These are phyloP conservation scores for Barnettozyma sucrosica DNA, from an alignment of 805 yeast genomes.

Conservation along the genomic window DNA sequence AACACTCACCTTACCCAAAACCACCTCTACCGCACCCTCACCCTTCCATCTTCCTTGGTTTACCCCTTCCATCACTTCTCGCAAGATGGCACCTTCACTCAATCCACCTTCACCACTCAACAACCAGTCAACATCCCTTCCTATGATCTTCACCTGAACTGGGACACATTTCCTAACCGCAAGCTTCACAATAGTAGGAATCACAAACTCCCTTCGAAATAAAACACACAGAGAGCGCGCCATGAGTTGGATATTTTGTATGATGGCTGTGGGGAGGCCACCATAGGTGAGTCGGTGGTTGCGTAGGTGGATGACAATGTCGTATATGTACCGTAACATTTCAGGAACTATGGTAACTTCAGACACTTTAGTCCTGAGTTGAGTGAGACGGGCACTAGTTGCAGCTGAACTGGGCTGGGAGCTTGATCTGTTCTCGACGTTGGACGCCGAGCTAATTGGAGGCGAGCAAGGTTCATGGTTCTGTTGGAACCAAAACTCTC, in stretches of 20 bases:
- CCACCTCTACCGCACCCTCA: constrained; percentile 46
- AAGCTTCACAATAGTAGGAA: constrained; percentile 47
- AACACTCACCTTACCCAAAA: constrained; percentile 43
- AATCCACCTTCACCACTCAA: constrained; percentile 15
- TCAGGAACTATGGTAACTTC: constrained; percentile 37
- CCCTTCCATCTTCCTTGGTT: constrained; percentile 36
- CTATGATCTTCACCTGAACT: constrained; percentile 33
- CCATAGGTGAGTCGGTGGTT: constrained; percentile 47
- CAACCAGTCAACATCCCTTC: background rate
- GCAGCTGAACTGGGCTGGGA: background rate
- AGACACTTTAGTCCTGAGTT: constrained; percentile 4
- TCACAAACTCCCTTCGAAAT: constrained; percentile 36
- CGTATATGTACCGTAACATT: constrained; percentile 48
- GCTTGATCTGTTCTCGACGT: background rate
- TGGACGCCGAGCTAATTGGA: constrained; percentile 5
- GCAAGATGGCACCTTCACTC: constrained; percentile 27
- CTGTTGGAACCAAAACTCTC: constrained; percentile 30
- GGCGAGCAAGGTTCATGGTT: constrained; percentile 14
- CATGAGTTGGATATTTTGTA: constrained; percentile 36
- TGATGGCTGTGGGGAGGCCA: constrained; percentile 46
- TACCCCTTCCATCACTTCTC: constrained; percentile 37
- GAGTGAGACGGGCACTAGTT: background rate
- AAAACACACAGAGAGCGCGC: constrained; percentile 38
- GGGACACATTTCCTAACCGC: constrained; percentile 48
- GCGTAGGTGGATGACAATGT: constrained; percentile 46